These are phyloP conservation scores for Ceratocystis variospora DNA, from an alignment of 2,329 filamentous ascomycete species.

Conservation along the genomic window DNA sequence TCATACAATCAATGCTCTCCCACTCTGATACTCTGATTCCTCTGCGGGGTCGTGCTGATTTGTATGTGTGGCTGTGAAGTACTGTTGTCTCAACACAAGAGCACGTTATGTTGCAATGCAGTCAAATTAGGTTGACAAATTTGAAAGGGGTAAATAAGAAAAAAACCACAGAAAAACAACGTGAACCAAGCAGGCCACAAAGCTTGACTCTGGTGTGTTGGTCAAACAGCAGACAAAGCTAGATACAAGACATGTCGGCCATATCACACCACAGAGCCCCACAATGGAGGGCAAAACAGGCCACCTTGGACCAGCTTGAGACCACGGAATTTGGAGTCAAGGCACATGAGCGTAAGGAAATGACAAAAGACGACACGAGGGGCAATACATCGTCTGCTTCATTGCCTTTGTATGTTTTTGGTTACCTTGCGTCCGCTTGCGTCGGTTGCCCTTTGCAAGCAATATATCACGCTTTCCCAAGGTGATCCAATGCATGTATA, in stretches of 20 bases:
- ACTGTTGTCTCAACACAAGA: neutral
- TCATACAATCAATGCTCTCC: too few species aligned
- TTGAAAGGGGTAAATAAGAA: neutral
- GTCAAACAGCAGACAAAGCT: neutral
- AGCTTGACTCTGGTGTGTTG: neutral
- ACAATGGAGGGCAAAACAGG: slow-evolving; percentile 10
- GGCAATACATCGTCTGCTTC: too few species aligned
- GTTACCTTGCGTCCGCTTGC: too few species aligned
- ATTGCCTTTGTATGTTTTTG: too few species aligned
- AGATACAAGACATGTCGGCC: neutral
- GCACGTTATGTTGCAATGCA: too few species aligned
- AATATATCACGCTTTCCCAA: neutral
- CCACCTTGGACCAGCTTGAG: slow-evolving; percentile 9
- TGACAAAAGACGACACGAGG: neutral
- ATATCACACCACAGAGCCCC: slow-evolving; percentile 9
- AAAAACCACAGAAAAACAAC: neutral
- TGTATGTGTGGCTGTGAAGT: neutral
- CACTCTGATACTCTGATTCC: too few species aligned
- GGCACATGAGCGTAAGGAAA: neutral
- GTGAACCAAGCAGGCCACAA: neutral
- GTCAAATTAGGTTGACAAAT: neutral
- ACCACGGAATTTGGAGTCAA: neutral
- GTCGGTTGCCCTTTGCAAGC: neutral
- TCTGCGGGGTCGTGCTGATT: neutral
- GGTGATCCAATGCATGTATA: neutral